Conservation (phyloP, 2,329 filamentous ascomycete species). For the Pseudogymnoascus sp. region DNA sequence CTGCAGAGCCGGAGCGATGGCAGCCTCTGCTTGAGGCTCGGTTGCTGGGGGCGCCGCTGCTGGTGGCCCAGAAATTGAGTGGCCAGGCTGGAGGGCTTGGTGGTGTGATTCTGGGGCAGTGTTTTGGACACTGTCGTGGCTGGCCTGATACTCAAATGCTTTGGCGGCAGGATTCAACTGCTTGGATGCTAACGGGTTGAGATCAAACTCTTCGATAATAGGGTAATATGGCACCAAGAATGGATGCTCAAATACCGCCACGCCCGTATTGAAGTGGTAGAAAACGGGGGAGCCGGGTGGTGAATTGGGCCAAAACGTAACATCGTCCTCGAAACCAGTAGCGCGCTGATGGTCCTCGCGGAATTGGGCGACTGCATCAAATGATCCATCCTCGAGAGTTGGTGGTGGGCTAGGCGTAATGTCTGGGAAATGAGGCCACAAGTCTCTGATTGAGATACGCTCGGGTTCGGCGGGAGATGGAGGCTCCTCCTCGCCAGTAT, state of each 20-base stretch:
- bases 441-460: neutral
- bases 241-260: neutral
- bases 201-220: no score
- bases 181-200: no score
- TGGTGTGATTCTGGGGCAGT: neutral
- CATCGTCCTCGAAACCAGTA: neutral
- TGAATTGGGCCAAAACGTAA: no score
- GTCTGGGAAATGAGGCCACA: neutral
- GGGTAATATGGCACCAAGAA: neutral
- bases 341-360: neutral
- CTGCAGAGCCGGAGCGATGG: neutral
- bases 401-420: neutral
- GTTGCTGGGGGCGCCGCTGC: neutral
- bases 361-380: neutral
- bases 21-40: neutral
- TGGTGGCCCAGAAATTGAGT: neutral
- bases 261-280: neutral
- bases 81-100: neutral
- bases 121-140: neutral
- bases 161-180: neutral
- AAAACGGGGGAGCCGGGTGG: neutral
- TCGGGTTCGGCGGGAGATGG: neutral
- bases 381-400: neutral
- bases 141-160: neutral
- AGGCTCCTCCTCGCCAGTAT: neutral